phyloP scores from a whole-genome alignment of 2,329 filamentous ascomycete genomes.

The Ceratocystis cubensis region DNA sequence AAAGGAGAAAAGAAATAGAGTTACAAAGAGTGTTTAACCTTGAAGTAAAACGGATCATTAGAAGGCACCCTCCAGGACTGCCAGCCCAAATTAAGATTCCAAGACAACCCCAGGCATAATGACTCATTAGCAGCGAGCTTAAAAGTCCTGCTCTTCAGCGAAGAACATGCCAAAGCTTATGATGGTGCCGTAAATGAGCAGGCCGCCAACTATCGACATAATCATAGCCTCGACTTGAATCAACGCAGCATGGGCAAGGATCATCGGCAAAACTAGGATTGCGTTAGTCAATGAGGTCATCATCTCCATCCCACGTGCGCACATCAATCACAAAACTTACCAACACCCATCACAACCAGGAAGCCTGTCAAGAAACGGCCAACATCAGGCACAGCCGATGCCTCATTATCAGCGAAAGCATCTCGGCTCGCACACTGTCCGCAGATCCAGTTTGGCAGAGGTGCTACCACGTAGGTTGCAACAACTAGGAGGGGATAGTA shows the following conservation, averaged over 20 bases:
- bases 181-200: constrained; percentile 95
- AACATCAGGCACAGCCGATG: constrained; percentile 78
- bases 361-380: constrained; percentile 92
- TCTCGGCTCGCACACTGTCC: constrained; percentile 77
- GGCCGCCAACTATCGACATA: constrained; percentile 86
- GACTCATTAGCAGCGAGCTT: constrained; percentile 24
- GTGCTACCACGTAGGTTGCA: constrained; percentile 85
- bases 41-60: not conserved
- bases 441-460: constrained; percentile 94
- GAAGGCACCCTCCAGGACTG: not conserved
- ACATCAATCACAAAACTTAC: constrained; percentile 41
- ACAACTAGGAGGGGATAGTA: constrained; percentile 95
- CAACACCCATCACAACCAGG: constrained; percentile 92
- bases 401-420: constrained; percentile 81
- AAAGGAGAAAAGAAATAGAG: not conserved
- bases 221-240: constrained; percentile 78
- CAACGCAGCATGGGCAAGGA: constrained; percentile 75
- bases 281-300: constrained; percentile 3
- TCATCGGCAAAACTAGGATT: constrained; percentile 61
- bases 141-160: constrained; percentile 95
- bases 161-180: constrained; percentile 98
- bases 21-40: not conserved
- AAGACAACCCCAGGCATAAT: not conserved
- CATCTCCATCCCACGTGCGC: not conserved
- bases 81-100: not conserved